phyloP scores from a whole-genome alignment of 306 rosid genomes.

The Bauhinia variegata region DNA sequence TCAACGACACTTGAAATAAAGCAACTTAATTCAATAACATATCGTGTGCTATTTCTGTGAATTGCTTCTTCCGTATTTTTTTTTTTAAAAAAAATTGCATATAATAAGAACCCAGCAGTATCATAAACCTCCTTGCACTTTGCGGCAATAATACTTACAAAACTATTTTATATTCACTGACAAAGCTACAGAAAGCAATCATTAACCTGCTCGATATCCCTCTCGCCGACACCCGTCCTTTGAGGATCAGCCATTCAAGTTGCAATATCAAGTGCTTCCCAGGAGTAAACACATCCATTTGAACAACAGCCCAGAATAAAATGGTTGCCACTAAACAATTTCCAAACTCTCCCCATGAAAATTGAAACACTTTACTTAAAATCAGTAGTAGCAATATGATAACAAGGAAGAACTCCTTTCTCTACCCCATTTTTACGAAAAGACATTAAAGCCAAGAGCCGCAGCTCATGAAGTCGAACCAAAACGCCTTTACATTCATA shows the following conservation, averaged over 20 bases:
- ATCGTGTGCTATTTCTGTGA: not conserved
- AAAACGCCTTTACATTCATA: constrained; percentile 25
- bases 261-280: constrained; percentile 54
- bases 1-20: not conserved
- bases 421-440: constrained; percentile 54
- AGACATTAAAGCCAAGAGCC: constrained; percentile 27
- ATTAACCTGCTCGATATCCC: constrained; percentile 88
- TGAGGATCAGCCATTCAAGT: constrained; percentile 95
- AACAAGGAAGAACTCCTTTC: constrained; percentile 18
- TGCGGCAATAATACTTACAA: not conserved
- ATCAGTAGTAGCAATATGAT: constrained; percentile 35
- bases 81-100: not conserved
- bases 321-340: constrained; percentile 44
- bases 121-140: not conserved
- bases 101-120: not conserved
- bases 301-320: constrained; percentile 54
- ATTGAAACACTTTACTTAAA: constrained; percentile 21
- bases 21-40: constrained; percentile 6
- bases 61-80: not conserved
- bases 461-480: constrained; percentile 47
- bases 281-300: constrained; percentile 66
- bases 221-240: constrained; percentile 59
- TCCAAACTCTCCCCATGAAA: constrained; percentile 67
- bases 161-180: not conserved
- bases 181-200: constrained; percentile 21